These are phyloP conservation scores for Yarrowia sp. DNA, from an alignment of 805 yeast species.

Conservation along the genomic window DNA sequence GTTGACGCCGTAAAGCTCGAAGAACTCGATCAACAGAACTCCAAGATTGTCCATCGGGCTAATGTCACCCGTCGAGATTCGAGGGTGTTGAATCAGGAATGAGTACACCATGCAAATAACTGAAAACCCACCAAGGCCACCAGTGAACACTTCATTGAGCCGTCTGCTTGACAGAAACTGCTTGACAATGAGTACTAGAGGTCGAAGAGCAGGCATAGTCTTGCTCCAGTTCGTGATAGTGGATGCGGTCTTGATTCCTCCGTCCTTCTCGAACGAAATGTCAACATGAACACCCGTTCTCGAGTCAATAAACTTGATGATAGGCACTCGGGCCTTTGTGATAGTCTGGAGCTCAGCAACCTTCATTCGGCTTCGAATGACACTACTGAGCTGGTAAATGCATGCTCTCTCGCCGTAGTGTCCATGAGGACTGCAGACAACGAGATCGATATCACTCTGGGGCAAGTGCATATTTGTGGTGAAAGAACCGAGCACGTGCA, in stretches of 20 bases:
- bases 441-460: slow-evolving; percentile 95
- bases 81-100: slow-evolving; percentile 75
- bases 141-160: slow-evolving; percentile 82
- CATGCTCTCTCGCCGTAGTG: slow-evolving; percentile 56
- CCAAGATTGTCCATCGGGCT: slow-evolving; percentile 75
- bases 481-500: slow-evolving; percentile 87
- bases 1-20: slow-evolving; percentile 85
- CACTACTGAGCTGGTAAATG: slow-evolving; percentile 69
- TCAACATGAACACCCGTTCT: slow-evolving; percentile 71
- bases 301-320: slow-evolving; percentile 82
- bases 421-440: slow-evolving; percentile 61
- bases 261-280: slow-evolving; percentile 79
- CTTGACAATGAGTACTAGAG: slow-evolving; percentile 75
- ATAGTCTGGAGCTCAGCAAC: slow-evolving; percentile 79
- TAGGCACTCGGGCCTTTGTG: slow-evolving; percentile 89
- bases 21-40: slow-evolving; percentile 80
- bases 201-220: slow-evolving; percentile 74
- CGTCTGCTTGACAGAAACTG: slow-evolving; percentile 77
- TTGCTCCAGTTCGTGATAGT: slow-evolving; percentile 71
- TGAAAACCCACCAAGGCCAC: slow-evolving; percentile 93
- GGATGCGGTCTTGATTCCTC: slow-evolving; percentile 79
- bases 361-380: slow-evolving; percentile 55
- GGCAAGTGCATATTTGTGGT: slow-evolving; percentile 93
- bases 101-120: slow-evolving; percentile 83
- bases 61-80: slow-evolving; percentile 63